phyloP scores from a whole-genome alignment of 345 rosid species.

The Eucalyptus curtisii region DNA sequence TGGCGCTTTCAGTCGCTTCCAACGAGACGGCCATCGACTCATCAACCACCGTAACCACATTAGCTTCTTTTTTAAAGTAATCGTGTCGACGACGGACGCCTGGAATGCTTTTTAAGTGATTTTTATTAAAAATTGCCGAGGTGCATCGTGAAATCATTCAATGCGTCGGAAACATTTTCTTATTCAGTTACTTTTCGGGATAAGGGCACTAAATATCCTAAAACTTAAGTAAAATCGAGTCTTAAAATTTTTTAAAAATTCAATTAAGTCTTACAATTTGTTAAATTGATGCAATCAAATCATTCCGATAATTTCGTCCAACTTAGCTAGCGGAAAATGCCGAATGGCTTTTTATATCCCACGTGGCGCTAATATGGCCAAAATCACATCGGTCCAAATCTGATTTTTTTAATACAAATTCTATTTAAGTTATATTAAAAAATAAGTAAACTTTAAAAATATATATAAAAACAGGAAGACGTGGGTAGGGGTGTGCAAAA shows the following conservation, averaged over 20 bases:
- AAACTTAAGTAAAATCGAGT: too few species aligned
- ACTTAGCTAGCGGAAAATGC: too few species aligned
- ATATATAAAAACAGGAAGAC: too few species aligned
- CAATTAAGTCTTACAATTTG: rapidly evolving
- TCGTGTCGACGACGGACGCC: not conserved
- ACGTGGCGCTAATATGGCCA: too few species aligned
- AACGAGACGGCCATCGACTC: not conserved
- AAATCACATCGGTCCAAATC: too few species aligned
- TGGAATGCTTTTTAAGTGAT: not conserved
- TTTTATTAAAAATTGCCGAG: not conserved
- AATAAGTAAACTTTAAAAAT: too few species aligned
- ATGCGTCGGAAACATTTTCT: not conserved
- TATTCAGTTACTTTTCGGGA: not conserved
- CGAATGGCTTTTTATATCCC: too few species aligned
- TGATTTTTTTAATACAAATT: not conserved
- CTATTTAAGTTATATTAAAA: too few species aligned
- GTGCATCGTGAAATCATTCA: not conserved
- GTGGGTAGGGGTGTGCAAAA: too few species aligned
- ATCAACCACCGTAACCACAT: not conserved
- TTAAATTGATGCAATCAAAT: too few species aligned
- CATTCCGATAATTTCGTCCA: rapidly evolving
- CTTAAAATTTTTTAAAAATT: too few species aligned
- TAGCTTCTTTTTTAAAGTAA: not conserved
- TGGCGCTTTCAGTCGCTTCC: not conserved
- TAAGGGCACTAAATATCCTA: too few species aligned